These are phyloP conservation scores for Lecanoromycetidae sp. DNA, from an alignment of 2,329 filamentous ascomycete genomes.

Conservation along the genomic window DNA sequence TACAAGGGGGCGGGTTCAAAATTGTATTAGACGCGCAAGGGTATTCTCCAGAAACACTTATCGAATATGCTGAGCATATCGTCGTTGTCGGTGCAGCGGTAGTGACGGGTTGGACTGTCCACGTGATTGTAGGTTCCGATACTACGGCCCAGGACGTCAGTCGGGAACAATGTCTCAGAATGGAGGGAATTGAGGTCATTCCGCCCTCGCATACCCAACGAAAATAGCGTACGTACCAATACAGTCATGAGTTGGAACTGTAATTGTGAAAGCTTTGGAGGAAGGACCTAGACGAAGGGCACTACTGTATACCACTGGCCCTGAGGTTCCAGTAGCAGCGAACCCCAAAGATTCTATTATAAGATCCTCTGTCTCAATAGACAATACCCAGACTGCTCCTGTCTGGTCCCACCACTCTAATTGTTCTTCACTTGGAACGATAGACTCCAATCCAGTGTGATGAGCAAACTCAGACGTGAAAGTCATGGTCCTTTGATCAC, in stretches of 20 bases:
- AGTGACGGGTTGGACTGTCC: background rate
- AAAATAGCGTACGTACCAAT: background rate
- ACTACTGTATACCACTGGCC: background rate
- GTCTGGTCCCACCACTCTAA: background rate
- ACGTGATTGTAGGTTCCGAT: background rate
- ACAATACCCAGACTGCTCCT: background rate
- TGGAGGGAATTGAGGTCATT: no score
- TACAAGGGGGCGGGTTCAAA: background rate
- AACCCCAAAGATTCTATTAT: background rate
- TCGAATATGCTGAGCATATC: background rate
- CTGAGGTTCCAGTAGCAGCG: background rate
- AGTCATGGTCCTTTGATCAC: background rate
- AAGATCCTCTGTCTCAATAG: background rate
- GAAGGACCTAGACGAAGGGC: background rate
- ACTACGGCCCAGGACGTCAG: background rate
- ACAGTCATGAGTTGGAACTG: background rate
- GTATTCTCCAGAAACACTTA: slow-evolving; percentile 1
- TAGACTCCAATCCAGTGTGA: background rate
- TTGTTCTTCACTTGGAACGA: background rate
- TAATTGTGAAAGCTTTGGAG: background rate
- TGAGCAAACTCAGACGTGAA: background rate
- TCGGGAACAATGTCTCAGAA: background rate
- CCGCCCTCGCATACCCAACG: background rate
- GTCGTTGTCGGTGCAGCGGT: background rate
- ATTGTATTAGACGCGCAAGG: background rate